Evolutionary conservation across 169 alveolate species (phyloP).

Genomic region (Perkinsus olseni): DNA sequence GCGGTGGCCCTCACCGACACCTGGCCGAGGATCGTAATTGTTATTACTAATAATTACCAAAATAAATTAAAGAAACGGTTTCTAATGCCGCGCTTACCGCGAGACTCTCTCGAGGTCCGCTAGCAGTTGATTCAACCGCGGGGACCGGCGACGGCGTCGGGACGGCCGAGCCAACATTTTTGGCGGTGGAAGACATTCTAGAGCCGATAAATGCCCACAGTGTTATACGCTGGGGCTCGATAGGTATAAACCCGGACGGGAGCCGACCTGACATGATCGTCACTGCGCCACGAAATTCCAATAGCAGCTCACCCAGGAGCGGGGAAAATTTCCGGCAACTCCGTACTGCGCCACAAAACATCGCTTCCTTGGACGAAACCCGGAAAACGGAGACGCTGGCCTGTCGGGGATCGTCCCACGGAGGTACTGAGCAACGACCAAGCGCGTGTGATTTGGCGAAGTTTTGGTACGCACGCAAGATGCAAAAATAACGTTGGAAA

Average conservation of each 20-base stretch:
- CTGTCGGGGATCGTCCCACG: neutral
- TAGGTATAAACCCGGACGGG: neutral
- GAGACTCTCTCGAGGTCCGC: neutral
- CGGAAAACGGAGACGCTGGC: neutral
- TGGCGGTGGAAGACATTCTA: neutral
- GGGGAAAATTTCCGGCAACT: neutral
- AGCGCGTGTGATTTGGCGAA: too few species aligned
- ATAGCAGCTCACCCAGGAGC: neutral
- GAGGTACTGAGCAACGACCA: neutral
- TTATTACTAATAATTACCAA: too few species aligned
- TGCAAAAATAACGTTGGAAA: neutral
- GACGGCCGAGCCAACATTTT: neutral
- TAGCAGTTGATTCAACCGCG: neutral
- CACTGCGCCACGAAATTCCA: neutral
- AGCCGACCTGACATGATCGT: neutral
- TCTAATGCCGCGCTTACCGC: too few species aligned
- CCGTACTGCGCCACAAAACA: neutral
- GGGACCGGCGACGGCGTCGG: neutral
- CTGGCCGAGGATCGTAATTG: too few species aligned
- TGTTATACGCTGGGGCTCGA: neutral
- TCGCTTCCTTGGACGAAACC: neutral
- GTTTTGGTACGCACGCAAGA: too few species aligned
- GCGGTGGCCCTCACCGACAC: neutral
- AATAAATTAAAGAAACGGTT: too few species aligned
- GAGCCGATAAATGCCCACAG: neutral